A percentile compares a stretch with the other conserved stretches of the same genome.
These are phyloP conservation scores for Diophrys sp. DNA, from an alignment of 73 alveolate species.

Conservation along the genomic window DNA sequence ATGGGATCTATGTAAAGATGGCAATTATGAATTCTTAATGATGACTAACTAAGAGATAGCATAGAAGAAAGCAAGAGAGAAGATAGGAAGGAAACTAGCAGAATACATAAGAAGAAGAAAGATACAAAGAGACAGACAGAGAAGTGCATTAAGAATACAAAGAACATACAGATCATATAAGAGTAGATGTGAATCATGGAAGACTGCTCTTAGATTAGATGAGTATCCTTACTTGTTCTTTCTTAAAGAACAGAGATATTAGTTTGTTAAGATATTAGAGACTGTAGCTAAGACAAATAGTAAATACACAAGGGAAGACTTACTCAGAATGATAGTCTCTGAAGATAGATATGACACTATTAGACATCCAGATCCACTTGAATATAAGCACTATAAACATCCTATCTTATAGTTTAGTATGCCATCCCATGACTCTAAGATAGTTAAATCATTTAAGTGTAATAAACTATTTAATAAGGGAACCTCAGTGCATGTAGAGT, in stretches of 20 bases:
- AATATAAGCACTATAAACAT: neutral
- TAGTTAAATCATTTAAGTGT: neutral
- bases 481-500: neutral
- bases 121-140: neutral
- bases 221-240: slow-evolving; percentile 37
- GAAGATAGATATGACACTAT: slow-evolving; percentile 8
- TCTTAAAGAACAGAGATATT: slow-evolving; percentile 33
- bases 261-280: slow-evolving; percentile 25
- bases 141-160: slow-evolving; percentile 34
- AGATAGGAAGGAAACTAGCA: slow-evolving; percentile 26
- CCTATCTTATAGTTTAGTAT: slow-evolving; percentile 10
- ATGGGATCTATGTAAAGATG: slow-evolving; percentile 26
- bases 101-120: slow-evolving; percentile 4
- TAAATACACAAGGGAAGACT: neutral
- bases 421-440: slow-evolving; percentile 16
- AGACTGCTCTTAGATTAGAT: slow-evolving; percentile 22
- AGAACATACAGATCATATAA: slow-evolving; percentile 9
- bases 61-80: slow-evolving; percentile 24
- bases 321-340: slow-evolving; percentile 4
- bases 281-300: neutral
- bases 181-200: slow-evolving; percentile 19
- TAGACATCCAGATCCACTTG: slow-evolving; percentile 17
- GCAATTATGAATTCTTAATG: slow-evolving; percentile 20
- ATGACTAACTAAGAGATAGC: slow-evolving; percentile 40
- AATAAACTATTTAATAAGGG: neutral